Evolutionary conservation across 2,329 filamentous ascomycete genomes (phyloP).

Genomic region (Sarocladiaceae sp.): DNA sequence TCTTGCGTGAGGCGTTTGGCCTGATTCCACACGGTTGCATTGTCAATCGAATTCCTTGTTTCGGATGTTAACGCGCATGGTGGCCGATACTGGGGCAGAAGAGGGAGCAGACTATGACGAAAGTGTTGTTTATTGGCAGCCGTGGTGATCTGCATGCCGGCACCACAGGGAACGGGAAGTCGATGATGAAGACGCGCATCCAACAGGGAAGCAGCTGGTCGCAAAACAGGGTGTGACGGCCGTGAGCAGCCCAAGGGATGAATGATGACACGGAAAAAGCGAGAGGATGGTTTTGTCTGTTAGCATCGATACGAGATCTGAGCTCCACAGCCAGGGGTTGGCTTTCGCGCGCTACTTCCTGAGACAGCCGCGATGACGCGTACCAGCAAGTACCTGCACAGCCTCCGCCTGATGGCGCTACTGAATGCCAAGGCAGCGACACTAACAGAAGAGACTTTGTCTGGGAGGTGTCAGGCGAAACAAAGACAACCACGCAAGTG

Average conservation of each 20-base stretch:
- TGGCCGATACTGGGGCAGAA: not conserved
- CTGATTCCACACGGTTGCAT: no score
- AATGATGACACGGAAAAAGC: not conserved
- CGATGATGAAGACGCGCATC: constrained; percentile 6
- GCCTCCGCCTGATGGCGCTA: constrained; percentile 1
- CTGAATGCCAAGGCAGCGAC: not conserved
- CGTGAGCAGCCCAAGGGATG: not conserved
- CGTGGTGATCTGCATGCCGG: constrained; percentile 3
- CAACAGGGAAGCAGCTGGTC: not conserved
- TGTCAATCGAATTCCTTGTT: no score
- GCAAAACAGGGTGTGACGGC: not conserved
- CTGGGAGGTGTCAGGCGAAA: not conserved
- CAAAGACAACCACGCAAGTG: no score
- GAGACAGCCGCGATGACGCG: no score
- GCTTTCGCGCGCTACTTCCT: no score
- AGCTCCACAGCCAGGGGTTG: constrained; percentile 5
- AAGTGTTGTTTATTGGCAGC: not conserved
- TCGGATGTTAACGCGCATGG: no score
- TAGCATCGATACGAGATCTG: constrained; percentile 7
- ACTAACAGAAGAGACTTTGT: constrained; percentile 1
- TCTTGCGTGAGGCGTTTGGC: not conserved
- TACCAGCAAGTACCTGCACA: constrained; percentile 10
- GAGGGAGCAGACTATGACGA: not conserved
- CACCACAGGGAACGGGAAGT: not conserved
- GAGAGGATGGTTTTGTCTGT: not conserved